phyloP scores from a whole-genome alignment of 2,329 filamentous ascomycete genomes.

The Fusarium humuli region DNA sequence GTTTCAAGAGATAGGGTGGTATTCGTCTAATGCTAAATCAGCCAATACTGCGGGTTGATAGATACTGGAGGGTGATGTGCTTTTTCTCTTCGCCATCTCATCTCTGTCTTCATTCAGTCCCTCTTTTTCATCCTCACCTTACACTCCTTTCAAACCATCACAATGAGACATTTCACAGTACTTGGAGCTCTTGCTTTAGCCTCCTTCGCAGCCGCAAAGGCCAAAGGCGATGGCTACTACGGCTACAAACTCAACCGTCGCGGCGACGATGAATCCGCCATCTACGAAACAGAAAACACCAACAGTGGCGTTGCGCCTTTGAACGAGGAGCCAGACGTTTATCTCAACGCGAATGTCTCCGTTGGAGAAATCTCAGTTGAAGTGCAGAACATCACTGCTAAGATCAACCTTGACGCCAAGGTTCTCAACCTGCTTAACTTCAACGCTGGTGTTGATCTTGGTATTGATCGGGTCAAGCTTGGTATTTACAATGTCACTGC shows the following conservation, averaged over 20 bases:
- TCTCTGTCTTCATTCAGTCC: neutral
- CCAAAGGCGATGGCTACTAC: slow-evolving; percentile 23
- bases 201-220: slow-evolving; percentile 14
- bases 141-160: neutral
- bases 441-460: slow-evolving; percentile 29
- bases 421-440: slow-evolving; percentile 31
- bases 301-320: slow-evolving; percentile 18
- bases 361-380: slow-evolving; percentile 28
- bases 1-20: slow-evolving; percentile 15
- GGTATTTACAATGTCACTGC: slow-evolving; percentile 32
- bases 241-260: slow-evolving; percentile 25
- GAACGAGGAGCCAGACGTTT: slow-evolving; percentile 24
- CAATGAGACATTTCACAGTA: slow-evolving; percentile 20
- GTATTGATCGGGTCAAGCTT: slow-evolving; percentile 27
- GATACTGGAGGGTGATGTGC: neutral
- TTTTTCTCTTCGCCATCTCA: slow-evolving; percentile 8
- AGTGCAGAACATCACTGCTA: slow-evolving; percentile 26
- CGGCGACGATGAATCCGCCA: slow-evolving; percentile 24
- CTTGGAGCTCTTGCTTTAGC: slow-evolving; percentile 10
- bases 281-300: slow-evolving; percentile 31
- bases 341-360: slow-evolving; percentile 24
- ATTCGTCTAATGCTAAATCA: neutral
- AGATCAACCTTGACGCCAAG: slow-evolving; percentile 30
- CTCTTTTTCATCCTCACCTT: neutral
- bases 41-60: neutral